Evolutionary conservation across 2,329 filamentous ascomycete genomes (phyloP).

Genomic region (Lasiodiplodia sp.): DNA sequence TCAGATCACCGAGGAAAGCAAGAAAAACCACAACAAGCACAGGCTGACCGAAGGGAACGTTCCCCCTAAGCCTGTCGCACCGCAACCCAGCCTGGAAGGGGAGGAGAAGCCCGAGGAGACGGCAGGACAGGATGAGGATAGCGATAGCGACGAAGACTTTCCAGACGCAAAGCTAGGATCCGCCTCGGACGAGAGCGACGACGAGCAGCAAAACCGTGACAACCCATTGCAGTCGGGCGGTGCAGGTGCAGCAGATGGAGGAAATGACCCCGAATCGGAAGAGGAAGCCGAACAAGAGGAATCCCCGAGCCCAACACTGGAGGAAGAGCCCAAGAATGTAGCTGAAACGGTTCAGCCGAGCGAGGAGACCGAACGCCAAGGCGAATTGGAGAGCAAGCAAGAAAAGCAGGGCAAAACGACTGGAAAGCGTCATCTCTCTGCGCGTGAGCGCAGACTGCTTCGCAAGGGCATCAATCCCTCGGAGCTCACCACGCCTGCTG

Average conservation of each 20-base stretch:
- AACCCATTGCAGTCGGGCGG: slow-evolving; percentile 50
- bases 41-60: slow-evolving; percentile 56
- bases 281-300: slow-evolving; percentile 17
- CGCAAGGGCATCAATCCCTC: slow-evolving; percentile 41
- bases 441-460: slow-evolving; percentile 46
- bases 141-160: slow-evolving; percentile 55
- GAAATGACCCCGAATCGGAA: slow-evolving; percentile 18
- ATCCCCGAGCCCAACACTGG: background rate
- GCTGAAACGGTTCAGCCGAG: slow-evolving; percentile 32
- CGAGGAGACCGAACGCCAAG: slow-evolving; percentile 29
- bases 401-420: slow-evolving; percentile 34
- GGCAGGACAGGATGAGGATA: slow-evolving; percentile 39
- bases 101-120: slow-evolving; percentile 33
- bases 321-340: slow-evolving; percentile 39
- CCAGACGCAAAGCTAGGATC: slow-evolving; percentile 50
- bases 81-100: slow-evolving; percentile 29
- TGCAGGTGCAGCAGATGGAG: slow-evolving; percentile 12
- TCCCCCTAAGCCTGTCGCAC: slow-evolving; percentile 31
- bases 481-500: slow-evolving; percentile 33
- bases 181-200: slow-evolving; percentile 47
- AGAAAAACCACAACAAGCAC: slow-evolving; percentile 79
- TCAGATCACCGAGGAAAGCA: slow-evolving; percentile 86
- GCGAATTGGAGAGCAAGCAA: slow-evolving; percentile 39
- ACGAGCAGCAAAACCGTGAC: slow-evolving; percentile 38
- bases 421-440: slow-evolving; percentile 46